These are phyloP conservation scores for Zostera marina DNA, from an alignment of 116 monocot genomes.

Conservation along the genomic window DNA sequence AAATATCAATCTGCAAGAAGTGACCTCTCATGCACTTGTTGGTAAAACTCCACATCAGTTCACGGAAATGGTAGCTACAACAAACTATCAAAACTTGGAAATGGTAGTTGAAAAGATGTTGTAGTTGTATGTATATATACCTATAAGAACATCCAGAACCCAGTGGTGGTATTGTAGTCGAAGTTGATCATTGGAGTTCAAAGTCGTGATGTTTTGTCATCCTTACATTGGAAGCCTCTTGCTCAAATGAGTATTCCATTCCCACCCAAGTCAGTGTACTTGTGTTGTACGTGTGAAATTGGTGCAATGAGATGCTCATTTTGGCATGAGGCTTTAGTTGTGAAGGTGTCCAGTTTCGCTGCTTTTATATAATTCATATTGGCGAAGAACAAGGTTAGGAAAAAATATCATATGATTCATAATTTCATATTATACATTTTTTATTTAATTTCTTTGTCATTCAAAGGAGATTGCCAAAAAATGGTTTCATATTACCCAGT, in stretches of 20 bases:
- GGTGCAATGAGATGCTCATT: conserved; percentile 8
- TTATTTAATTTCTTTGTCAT: too few species aligned
- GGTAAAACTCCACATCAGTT: neutral
- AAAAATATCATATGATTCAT: too few species aligned
- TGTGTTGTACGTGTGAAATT: neutral
- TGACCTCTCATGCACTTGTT: neutral
- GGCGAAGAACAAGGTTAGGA: too few species aligned
- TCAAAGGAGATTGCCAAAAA: too few species aligned
- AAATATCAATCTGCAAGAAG: neutral
- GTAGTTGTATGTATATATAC: neutral
- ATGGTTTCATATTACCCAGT: too few species aligned
- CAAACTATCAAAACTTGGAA: conserved; percentile 6
- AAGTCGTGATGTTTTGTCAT: neutral
- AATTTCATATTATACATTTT: too few species aligned
- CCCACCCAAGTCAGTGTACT: neutral
- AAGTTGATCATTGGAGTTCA: too few species aligned
- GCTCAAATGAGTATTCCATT: conserved; percentile 15
- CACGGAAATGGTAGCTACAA: neutral
- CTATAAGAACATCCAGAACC: neutral
- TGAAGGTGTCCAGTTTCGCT: too few species aligned
- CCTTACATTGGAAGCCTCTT: conserved; percentile 5
- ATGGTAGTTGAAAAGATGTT: neutral
- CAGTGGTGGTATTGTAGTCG: too few species aligned
- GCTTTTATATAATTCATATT: too few species aligned
- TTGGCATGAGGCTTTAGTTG: conserved; percentile 7